Base-by-base conservation (phyloP, 768 basidiomycete genomes). In the Lentinula sp. region DNA sequence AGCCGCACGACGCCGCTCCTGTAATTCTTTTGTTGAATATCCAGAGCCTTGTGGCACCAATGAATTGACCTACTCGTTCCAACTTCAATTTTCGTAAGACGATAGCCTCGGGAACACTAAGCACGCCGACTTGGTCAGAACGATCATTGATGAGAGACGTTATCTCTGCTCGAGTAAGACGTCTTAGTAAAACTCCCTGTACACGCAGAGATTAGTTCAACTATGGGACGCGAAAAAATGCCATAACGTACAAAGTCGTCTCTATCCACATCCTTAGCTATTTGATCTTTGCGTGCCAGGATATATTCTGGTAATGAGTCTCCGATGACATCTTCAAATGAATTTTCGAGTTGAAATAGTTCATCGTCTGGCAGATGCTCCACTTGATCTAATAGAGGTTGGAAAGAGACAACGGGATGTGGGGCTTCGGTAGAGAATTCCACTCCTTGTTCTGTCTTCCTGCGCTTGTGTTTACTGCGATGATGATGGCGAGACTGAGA, bases 181-280 rank as follows among this genome's bases (percentile, higher is more conserved):
- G 73, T 8, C 80, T 80, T 87, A 65, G 91, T 91, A 70, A 83
- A 85, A 5, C 80, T 92, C 59, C 84, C 89, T 3, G 85, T 32
- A 37, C 10, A 42, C 2, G 4, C 6, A 56, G 13, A 21, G 6
- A 35, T 39, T 18, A 58, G 5, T 42, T 48, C 57, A 31, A 18
- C 13, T 53, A 7, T 5, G 21, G 50, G 4, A n/a, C 15, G 31
- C 50, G 9, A 34, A 32, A 46, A 11, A n/a, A 28, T 6, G 11
- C 18, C 42, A 32, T 18, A 28, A 60, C 59, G 31, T 43, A 60
- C 59, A 43, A 52, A 52, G 16, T 60, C 59, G 21, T 60, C 59
- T 52, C 37, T 50, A 18, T 60, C 59, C 8, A 21, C 15, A 43
- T 60, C 50, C 35, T 60, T 35, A 1, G n/a, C 18, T 4, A 52